These are phyloP conservation scores for Sporobolomyces phaffii DNA, from an alignment of 768 basidiomycete species.

Conservation along the genomic window DNA sequence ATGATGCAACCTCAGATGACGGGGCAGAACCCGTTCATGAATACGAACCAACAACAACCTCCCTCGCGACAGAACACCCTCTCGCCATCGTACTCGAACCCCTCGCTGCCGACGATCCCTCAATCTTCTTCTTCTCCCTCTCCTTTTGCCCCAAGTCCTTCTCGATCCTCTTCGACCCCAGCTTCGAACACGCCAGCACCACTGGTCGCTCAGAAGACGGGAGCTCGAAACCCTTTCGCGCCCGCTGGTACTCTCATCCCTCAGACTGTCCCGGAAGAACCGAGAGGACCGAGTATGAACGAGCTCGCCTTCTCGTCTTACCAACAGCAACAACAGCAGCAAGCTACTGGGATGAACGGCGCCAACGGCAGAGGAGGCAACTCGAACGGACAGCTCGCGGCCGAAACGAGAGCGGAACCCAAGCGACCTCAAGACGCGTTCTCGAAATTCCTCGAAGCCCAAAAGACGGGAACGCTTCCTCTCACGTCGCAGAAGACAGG, in stretches of 20 bases:
- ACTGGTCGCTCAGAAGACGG: slow-evolving; percentile 81
- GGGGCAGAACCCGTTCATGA: slow-evolving; percentile 50
- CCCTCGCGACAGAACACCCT: not conserved
- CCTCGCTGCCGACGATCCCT: slow-evolving; percentile 40
- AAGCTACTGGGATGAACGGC: not conserved
- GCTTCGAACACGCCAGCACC: slow-evolving; percentile 52
- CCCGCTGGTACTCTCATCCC: slow-evolving; percentile 53
- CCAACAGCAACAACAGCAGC: slow-evolving; percentile 22
- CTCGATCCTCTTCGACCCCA: slow-evolving; percentile 47
- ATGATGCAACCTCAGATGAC: slow-evolving; percentile 48
- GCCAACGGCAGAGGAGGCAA: slow-evolving; percentile 41
- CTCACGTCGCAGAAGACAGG: slow-evolving; percentile 42
- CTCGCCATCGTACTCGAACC: slow-evolving; percentile 19
- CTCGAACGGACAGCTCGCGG: too few relatives aligned
- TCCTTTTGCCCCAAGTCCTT: slow-evolving; percentile 39
- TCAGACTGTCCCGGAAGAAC: slow-evolving; percentile 52
- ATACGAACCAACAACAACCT: not conserved
- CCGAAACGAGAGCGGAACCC: not conserved
- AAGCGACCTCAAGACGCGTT: slow-evolving; percentile 26
- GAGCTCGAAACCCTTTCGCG: slow-evolving; percentile 92
- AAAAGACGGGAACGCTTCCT: slow-evolving; percentile 39
- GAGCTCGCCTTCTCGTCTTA: slow-evolving; percentile 60
- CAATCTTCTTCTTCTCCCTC: slow-evolving; percentile 42
- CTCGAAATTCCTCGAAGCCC: slow-evolving; percentile 30
- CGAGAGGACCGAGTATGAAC: slow-evolving; percentile 71